A percentile compares a stretch with the other conserved stretches of the same genome.
phyloP scores from a whole-genome alignment of 2,329 filamentous ascomycete species.

The Diaporthe caulivora region DNA sequence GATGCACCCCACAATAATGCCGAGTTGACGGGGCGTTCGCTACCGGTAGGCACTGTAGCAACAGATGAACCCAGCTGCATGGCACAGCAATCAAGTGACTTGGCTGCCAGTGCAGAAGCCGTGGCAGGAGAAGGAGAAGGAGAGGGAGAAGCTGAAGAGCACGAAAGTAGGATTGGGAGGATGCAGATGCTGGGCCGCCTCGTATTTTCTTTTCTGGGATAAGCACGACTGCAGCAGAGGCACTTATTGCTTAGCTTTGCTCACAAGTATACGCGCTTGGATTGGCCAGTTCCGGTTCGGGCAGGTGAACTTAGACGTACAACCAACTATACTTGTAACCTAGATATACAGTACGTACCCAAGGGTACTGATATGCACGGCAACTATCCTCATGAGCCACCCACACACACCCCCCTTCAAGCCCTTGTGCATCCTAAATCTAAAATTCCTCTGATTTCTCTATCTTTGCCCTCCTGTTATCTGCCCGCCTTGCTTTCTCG shows the following conservation, averaged over 20 bases:
- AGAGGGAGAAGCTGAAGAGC: no score
- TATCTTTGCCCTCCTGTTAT: conserved; percentile 9
- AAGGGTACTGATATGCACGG: not conserved
- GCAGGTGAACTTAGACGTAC: conserved; percentile 6
- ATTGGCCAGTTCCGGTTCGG: conserved; percentile 19
- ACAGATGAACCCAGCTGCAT: conserved; percentile 13
- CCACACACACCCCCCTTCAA: conserved; percentile 3
- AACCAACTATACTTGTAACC: not conserved
- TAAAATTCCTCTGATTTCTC: not conserved
- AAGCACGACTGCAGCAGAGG: not conserved
- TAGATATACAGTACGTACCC: no score
- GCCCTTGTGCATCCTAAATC: conserved; percentile 21
- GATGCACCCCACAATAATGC: conserved; percentile 27
- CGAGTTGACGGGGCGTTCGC: conserved; percentile 21
- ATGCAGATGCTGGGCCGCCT: conserved; percentile 24
- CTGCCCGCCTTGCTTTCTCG: not conserved
- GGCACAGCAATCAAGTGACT: conserved; percentile 22
- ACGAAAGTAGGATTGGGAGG: not conserved
- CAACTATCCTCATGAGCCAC: not conserved
- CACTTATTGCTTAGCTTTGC: not conserved
- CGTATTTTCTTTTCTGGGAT: conserved; percentile 20
- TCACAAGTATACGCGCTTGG: not conserved
- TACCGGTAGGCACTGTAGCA: conserved; percentile 16
- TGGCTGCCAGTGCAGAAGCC: not conserved
- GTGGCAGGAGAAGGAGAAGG: no score